Percentiles rank a stretch among this genome's conserved stretches.
These are phyloP conservation scores for Omphalotus olearius DNA, from an alignment of 1,284 basidiomycete genomes.

Conservation along the genomic window DNA sequence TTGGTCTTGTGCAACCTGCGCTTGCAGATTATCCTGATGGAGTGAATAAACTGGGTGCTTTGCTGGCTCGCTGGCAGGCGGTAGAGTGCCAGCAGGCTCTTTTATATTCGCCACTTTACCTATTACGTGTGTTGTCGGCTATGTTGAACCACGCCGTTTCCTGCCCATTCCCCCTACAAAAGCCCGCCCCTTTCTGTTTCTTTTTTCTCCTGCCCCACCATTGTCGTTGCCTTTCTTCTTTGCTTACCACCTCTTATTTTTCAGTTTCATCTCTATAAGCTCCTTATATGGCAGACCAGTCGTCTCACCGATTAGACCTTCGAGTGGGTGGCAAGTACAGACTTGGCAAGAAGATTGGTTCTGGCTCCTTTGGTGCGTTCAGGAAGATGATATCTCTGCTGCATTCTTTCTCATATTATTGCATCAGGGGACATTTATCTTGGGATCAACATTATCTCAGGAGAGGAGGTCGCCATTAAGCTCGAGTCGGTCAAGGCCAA, in stretches of 20 bases:
- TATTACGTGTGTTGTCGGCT: slow-evolving; percentile 13
- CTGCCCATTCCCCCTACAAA: slow-evolving; percentile 6
- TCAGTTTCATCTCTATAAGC: slow-evolving; percentile 4
- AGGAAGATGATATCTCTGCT: slow-evolving; percentile 2
- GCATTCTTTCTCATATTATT: not conserved
- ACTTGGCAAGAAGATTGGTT: slow-evolving; percentile 99
- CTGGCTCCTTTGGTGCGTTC: slow-evolving; percentile 90
- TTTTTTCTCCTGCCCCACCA: not conserved
- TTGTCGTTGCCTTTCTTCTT: not conserved
- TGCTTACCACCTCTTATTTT: not conserved
- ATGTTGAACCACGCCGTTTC: slow-evolving; percentile 7
- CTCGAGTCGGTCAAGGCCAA: slow-evolving; percentile 99
- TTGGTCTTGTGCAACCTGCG: not conserved
- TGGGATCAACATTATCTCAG: slow-evolving; percentile 99
- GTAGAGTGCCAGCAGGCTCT: not conserved
- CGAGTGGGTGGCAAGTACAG: slow-evolving; percentile 98
- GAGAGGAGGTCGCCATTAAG: slow-evolving; percentile 99
- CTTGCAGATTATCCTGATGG: not conserved
- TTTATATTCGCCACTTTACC: not conserved
- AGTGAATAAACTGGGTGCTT: not conserved
- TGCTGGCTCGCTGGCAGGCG: not conserved
- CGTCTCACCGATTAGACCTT: slow-evolving; percentile 82
- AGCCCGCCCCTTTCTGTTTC: not conserved
- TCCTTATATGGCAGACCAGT: slow-evolving; percentile 57
- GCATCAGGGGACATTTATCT: slow-evolving; percentile 90